A percentile compares a stretch with the other conserved stretches of the same genome.
Evolutionary conservation across 2,329 filamentous ascomycete species (phyloP).

Genomic region (Dactylella cylindrospora): DNA sequence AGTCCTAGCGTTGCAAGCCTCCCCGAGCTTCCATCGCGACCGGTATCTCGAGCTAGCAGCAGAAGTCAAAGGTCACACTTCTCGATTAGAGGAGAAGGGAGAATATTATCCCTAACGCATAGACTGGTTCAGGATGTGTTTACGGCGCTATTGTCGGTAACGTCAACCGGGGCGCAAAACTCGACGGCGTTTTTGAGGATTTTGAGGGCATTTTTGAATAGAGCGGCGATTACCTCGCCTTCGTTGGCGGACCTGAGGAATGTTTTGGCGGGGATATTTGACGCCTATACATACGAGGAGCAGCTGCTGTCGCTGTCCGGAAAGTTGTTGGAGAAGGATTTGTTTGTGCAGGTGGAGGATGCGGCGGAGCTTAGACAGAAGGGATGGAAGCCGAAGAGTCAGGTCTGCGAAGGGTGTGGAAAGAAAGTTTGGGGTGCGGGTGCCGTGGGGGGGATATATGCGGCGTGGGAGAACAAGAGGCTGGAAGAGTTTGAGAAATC

Average conservation of each 20-base stretch:
- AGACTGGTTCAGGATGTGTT: constrained; percentile 86
- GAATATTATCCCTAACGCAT: constrained; percentile 69
- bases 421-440: constrained; percentile 86
- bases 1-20: constrained; percentile 25
- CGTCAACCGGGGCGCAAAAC: constrained; percentile 57
- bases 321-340: constrained; percentile 79
- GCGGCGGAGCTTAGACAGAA: constrained; percentile 73
- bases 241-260: constrained; percentile 82
- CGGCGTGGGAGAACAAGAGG: constrained; percentile 71
- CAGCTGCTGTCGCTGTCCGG: constrained; percentile 84
- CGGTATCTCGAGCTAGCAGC: constrained; percentile 54
- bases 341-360: constrained; percentile 79
- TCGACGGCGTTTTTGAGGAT: constrained; percentile 76
- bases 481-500: constrained; percentile 47
- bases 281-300: constrained; percentile 93
- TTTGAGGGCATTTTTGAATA: constrained; percentile 80
- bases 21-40: constrained; percentile 24
- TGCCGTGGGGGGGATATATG: constrained; percentile 73
- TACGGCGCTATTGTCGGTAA: constrained; percentile 77
- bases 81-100: constrained; percentile 52
- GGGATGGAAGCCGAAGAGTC: constrained; percentile 85
- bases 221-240: constrained; percentile 77
- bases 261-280: constrained; percentile 85
- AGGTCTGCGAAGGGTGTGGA: constrained; percentile 83
- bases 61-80: constrained; percentile 38